phyloP scores from a whole-genome alignment of 305 asterid genomes.

The Ruellia speciosa region DNA sequence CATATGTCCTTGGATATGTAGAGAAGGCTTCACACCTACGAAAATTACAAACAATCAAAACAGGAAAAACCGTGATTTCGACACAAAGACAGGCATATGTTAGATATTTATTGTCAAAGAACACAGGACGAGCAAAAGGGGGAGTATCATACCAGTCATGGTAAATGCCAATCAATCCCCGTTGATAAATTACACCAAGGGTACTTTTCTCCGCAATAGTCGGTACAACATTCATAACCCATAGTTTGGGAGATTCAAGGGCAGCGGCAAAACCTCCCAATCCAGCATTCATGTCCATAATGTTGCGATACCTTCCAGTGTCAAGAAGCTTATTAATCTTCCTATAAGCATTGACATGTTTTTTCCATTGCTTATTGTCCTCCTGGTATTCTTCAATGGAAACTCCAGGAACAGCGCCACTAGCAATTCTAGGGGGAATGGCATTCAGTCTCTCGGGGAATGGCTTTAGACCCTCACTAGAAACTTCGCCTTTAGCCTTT shows the following conservation, averaged over 20 bases:
- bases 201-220: constrained; percentile 74
- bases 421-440: constrained; percentile 75
- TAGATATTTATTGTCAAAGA: not conserved
- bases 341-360: constrained; percentile 68
- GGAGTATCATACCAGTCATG: constrained; percentile 59
- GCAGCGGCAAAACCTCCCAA: constrained; percentile 91
- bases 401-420: constrained; percentile 69
- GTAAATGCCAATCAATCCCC: constrained; percentile 85
- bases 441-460: constrained; percentile 82
- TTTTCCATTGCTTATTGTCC: constrained; percentile 80
- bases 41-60: constrained; percentile 13
- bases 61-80: not conserved
- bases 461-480: constrained; percentile 42
- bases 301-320: constrained; percentile 89
- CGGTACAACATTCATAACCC: constrained; percentile 96
- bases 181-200: constrained; percentile 70
- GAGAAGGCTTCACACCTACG: constrained; percentile 93
- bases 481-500: constrained; percentile 28
- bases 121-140: not conserved
- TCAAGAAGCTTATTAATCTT: constrained; percentile 69
- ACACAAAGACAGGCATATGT: too few species aligned
- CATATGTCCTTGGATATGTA: constrained; percentile 90
- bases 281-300: constrained; percentile 97
- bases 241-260: constrained; percentile 62
- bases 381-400: constrained; percentile 52